These are phyloP conservation scores for Ophiostoma tasmaniense DNA, from an alignment of 2,329 filamentous ascomycete genomes.

Conservation along the genomic window DNA sequence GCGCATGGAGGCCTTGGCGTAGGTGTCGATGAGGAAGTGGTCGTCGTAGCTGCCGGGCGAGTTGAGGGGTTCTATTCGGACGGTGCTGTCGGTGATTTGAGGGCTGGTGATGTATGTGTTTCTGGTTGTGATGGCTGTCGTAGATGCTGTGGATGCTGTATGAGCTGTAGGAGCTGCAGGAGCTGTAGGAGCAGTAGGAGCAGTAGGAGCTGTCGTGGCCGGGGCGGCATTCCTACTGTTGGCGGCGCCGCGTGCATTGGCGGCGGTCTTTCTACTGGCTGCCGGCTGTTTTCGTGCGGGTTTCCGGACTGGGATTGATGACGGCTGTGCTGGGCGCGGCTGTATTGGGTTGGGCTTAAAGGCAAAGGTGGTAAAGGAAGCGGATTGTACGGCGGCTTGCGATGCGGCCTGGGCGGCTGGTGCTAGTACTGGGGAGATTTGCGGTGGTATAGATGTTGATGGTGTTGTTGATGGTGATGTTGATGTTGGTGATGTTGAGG, in stretches of 20 bases:
- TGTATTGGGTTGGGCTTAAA: not conserved
- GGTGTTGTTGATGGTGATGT: not conserved
- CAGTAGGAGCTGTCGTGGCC: not conserved
- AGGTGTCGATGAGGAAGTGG: not conserved
- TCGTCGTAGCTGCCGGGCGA: not conserved
- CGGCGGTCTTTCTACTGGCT: not conserved
- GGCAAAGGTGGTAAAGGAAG: not conserved
- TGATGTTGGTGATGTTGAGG: not conserved
- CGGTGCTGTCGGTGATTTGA: conserved; percentile 13
- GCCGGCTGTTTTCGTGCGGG: not conserved
- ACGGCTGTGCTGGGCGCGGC: not conserved
- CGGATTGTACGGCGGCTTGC: not conserved
- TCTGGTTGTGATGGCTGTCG: not conserved
- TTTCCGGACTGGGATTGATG: not conserved
- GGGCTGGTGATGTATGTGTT: not conserved
- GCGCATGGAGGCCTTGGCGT: not conserved
- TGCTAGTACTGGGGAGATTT: not conserved
- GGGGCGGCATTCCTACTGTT: not conserved
- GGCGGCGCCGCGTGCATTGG: not conserved
- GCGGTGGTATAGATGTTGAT: not conserved
- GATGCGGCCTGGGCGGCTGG: not conserved
- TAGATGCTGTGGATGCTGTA: no score
- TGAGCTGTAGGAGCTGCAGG: no score
- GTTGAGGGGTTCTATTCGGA: not conserved
- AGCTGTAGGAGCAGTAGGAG: no score